Conservation (phyloP, 169 alveolate genomes). For the Eimeria praecox region DNA sequence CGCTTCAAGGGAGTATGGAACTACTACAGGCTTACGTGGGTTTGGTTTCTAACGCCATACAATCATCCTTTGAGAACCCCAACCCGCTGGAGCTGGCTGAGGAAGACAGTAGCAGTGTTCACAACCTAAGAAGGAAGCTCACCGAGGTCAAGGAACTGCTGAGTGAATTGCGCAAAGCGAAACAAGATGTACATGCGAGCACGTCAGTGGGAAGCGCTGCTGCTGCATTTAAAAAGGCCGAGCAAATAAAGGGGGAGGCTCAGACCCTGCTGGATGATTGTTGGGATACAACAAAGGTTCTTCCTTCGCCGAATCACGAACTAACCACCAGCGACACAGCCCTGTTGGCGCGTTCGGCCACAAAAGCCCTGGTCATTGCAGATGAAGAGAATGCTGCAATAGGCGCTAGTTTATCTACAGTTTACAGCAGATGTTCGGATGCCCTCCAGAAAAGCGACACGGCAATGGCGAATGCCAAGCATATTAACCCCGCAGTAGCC, state of each 20-base stretch:
- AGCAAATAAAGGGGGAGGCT: not conserved
- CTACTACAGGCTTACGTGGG: not conserved
- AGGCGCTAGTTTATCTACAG: not conserved
- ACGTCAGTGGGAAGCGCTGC: slow-evolving; percentile 1
- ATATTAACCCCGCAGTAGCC: not conserved
- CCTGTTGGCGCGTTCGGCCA: not conserved
- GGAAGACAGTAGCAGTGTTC: not conserved
- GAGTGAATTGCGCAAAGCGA: not conserved
- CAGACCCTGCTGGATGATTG: slow-evolving; percentile 34
- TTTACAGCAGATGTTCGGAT: not conserved
- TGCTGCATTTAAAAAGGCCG: slow-evolving; percentile 6
- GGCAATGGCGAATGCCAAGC: not conserved
- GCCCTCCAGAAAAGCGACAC: not conserved
- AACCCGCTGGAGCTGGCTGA: not conserved
- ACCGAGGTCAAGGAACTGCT: not conserved
- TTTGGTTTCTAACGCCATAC: not conserved
- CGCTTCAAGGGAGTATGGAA: not conserved
- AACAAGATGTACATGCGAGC: slow-evolving; percentile 10
- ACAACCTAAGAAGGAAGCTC: not conserved
- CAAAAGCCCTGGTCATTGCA: not conserved
- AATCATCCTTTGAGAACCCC: not conserved
- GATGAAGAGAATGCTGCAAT: not conserved
- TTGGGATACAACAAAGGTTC: not conserved
- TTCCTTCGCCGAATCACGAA: not conserved
- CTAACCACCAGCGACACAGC: not conserved